Evolutionary conservation across 1,284 basidiomycete species (phyloP).

Genomic region (Ganoderma meredithae): DNA sequence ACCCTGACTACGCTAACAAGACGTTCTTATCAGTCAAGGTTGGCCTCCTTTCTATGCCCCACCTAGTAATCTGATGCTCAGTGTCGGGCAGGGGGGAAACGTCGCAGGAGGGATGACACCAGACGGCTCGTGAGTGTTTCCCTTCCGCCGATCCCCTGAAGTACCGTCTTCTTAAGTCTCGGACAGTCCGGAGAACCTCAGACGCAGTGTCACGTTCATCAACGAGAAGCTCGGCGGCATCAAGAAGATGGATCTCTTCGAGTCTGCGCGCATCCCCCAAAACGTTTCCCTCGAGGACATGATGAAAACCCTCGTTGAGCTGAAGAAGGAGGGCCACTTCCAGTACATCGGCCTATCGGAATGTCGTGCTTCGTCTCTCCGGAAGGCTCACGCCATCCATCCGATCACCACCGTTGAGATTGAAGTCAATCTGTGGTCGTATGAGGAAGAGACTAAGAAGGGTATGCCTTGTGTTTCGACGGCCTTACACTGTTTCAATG

Average conservation of each 20-base stretch:
- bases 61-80: neutral
- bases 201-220: conserved; percentile 48
- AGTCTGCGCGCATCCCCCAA: conserved; percentile 45
- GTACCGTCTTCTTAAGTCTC: neutral
- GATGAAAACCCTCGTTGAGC: conserved; percentile 15
- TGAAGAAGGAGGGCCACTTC: conserved; percentile 35
- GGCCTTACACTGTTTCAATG: neutral
- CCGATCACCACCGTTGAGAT: conserved; percentile 42
- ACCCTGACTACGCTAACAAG: conserved; percentile 61
- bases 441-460: conserved; percentile 54
- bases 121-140: neutral
- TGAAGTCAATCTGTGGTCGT: conserved; percentile 59
- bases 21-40: conserved; percentile 55
- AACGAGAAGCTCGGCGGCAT: conserved; percentile 48
- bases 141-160: neutral
- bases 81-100: neutral
- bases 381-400: conserved; percentile 40
- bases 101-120: neutral
- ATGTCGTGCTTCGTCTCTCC: conserved; percentile 53
- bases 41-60: neutral
- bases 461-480: conserved; percentile 35
- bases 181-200: conserved; percentile 48
- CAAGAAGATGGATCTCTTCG: conserved; percentile 55
- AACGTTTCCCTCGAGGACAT: conserved; percentile 44
- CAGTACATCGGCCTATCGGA: conserved; percentile 56